phyloP scores from a whole-genome alignment of 108 stramenopile species.

The Cyclotella sp. region DNA sequence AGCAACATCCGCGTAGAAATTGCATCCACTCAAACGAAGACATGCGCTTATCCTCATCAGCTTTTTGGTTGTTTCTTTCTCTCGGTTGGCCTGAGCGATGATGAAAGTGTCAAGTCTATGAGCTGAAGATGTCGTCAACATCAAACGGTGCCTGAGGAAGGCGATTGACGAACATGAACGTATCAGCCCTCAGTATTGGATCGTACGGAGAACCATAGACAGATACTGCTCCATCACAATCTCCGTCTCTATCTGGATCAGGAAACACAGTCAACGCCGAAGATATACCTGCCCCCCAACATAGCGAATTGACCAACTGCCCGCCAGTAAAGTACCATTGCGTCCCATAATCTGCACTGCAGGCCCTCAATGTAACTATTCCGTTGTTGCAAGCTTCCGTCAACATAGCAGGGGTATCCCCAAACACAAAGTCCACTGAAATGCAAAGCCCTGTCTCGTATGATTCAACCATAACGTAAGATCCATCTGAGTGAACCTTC shows the following conservation, averaged over 20 bases:
- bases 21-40: no score
- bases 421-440: constrained; percentile 37
- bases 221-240: constrained; percentile 23
- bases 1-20: no score
- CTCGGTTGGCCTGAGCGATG: not conserved
- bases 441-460: constrained; percentile 40
- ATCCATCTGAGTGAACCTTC: constrained; percentile 42
- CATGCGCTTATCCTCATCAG: no score
- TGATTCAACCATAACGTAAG: constrained; percentile 47
- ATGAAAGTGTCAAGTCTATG: not conserved
- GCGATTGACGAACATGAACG: constrained; percentile 51
- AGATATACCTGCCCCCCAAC: constrained; percentile 48
- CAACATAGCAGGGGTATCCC: constrained; percentile 29
- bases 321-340: constrained; percentile 56
- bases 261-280: constrained; percentile 33
- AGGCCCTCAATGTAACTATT: constrained; percentile 40
- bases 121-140: not conserved
- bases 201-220: constrained; percentile 31
- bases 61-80: not conserved
- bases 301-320: constrained; percentile 37
- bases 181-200: constrained; percentile 37
- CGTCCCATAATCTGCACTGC: constrained; percentile 28
- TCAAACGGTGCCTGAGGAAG: constrained; percentile 37
- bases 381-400: constrained; percentile 30
- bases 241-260: not conserved